These are phyloP conservation scores for Amanita polypyramis DNA, from an alignment of 768 basidiomycete species.

Conservation along the genomic window DNA sequence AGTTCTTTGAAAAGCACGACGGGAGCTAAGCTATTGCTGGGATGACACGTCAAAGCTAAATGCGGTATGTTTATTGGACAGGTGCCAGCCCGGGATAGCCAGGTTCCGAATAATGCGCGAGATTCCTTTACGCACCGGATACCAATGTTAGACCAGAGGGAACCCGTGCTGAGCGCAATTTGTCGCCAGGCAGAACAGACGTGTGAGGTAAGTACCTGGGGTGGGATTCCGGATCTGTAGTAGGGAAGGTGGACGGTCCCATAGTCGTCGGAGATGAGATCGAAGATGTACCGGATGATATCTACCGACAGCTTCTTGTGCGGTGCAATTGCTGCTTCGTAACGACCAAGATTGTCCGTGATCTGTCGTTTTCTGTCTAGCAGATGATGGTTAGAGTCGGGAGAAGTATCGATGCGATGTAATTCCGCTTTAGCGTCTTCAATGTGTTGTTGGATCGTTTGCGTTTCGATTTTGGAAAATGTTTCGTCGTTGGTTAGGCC, in stretches of 20 bases:
- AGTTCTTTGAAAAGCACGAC: not conserved
- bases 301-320: not conserved
- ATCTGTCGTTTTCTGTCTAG: not conserved
- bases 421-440: not conserved
- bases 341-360: not conserved
- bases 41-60: not conserved
- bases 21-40: not conserved
- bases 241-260: not conserved
- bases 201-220: not conserved
- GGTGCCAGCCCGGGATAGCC: not conserved
- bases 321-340: not conserved
- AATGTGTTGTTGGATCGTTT: not conserved
- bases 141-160: not conserved
- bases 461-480: not conserved
- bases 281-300: not conserved
- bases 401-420: not conserved
- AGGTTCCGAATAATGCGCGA: not conserved
- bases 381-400: too few species aligned
- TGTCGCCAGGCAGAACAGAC: not conserved
- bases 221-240: not conserved
- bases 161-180: not conserved
- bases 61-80: not conserved
- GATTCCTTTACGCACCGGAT: not conserved
- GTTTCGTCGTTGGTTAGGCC: not conserved
- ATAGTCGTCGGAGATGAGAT: too few species aligned